A percentile compares a stretch with the other conserved stretches of the same genome.
phyloP scores from a whole-genome alignment of 306 rosid genomes.

The Hippophae tibetana region DNA sequence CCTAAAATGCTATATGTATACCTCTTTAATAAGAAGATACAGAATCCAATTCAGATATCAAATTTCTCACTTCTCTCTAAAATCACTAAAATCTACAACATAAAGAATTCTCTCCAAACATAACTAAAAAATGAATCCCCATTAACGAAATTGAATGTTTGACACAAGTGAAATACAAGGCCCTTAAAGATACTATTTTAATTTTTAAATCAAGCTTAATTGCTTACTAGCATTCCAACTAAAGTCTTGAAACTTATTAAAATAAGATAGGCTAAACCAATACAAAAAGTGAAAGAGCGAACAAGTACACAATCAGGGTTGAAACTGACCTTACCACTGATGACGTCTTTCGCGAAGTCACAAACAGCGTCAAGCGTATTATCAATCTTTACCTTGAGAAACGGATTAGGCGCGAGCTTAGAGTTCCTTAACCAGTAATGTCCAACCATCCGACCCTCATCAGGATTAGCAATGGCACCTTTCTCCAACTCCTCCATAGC shows the following conservation, averaged over 20 bases:
- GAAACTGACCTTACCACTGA: slow-evolving; percentile 83
- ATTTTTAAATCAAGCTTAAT: no score
- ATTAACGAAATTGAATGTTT: no score
- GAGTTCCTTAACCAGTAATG: slow-evolving; percentile 90
- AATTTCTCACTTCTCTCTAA: no score
- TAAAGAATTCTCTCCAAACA: no score
- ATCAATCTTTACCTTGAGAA: slow-evolving; percentile 60
- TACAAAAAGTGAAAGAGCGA: background rate
- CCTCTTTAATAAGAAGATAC: no score
- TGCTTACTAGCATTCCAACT: background rate
- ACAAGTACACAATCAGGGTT: background rate
- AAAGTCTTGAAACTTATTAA: background rate
- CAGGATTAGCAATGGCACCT: slow-evolving; percentile 96
- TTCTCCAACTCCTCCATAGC: slow-evolving; percentile 84
- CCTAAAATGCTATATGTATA: no score
- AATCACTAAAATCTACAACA: no score
- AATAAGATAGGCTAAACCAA: background rate
- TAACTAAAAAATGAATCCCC: no score
- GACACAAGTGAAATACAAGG: no score
- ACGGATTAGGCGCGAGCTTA: slow-evolving; percentile 57
- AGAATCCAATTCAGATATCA: no score
- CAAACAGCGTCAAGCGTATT: slow-evolving; percentile 48
- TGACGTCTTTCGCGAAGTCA: slow-evolving; percentile 60
- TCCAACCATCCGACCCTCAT: slow-evolving; percentile 92
- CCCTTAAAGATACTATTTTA: no score